Conservation (phyloP, 2,329 filamentous ascomycete species). For the Cladophialophora carrionii region DNA sequence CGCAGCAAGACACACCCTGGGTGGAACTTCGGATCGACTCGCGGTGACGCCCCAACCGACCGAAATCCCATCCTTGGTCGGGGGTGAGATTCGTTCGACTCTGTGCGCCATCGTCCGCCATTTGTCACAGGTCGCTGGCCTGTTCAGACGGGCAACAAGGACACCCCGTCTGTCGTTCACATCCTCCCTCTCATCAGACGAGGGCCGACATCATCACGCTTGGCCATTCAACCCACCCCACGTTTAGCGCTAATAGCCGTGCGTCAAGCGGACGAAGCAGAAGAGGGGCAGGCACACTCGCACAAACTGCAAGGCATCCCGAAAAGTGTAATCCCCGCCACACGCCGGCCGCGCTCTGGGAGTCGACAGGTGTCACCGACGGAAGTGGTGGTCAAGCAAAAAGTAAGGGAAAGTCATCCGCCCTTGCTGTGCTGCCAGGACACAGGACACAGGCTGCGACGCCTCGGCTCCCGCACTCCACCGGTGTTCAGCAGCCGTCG, state of each 20-base stretch:
- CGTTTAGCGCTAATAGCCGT: conserved; percentile 21
- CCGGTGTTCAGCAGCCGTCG: conserved; percentile 2
- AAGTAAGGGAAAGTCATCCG: conserved; percentile 14
- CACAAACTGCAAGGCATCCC: conserved; percentile 18
- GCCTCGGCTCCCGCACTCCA: background rate
- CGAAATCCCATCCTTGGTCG: conserved; percentile 5
- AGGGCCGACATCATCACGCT: background rate
- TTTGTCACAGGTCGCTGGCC: conserved; percentile 11
- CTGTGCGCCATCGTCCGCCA: background rate
- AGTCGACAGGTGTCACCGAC: conserved; percentile 24
- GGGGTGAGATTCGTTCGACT: background rate
- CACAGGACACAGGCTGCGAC: background rate
- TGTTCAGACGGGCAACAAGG: background rate
- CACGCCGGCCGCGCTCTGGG: conserved; percentile 15
- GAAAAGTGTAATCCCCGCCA: conserved; percentile 15
- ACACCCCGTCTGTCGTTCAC: background rate
- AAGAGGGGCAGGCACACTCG: conserved; percentile 12
- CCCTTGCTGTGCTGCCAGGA: too few relatives aligned
- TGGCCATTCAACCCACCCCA: conserved; percentile 14
- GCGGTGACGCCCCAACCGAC: conserved; percentile 17
- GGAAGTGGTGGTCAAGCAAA: background rate
- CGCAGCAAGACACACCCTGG: conserved; percentile 4
- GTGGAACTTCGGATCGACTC: conserved; percentile 23
- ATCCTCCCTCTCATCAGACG: conserved; percentile 1
- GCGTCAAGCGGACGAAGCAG: conserved; percentile 10